phyloP scores from a whole-genome alignment of 257 asterid genomes.

The Gentiana dahurica region DNA sequence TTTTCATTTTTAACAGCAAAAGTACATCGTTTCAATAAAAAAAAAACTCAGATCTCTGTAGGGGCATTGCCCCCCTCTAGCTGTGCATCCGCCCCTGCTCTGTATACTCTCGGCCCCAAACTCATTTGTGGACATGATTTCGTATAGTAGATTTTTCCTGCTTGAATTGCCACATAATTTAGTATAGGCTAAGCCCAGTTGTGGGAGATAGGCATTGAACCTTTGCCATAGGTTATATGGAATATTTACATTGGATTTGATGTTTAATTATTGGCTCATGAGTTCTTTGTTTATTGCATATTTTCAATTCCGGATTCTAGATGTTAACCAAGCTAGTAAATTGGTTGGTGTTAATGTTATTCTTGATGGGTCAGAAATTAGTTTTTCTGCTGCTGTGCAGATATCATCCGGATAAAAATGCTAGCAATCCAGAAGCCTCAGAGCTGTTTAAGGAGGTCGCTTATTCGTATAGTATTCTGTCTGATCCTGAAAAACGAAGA shows the following conservation, averaged over 20 bases:
- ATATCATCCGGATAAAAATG: constrained; percentile 99
- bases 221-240: neutral
- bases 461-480: constrained; percentile 87
- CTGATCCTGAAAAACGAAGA: constrained; percentile 95
- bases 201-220: neutral
- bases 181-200: no score
- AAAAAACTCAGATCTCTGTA: no score
- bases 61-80: no score
- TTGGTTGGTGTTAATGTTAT: neutral
- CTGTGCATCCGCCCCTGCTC: no score
- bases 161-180: no score
- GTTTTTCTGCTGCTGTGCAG: constrained; percentile 28
- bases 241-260: neutral
- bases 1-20: no score
- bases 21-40: no score
- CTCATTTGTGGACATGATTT: no score
- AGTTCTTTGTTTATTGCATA: neutral
- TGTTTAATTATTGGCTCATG: neutral
- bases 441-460: constrained; percentile 99
- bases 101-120: no score
- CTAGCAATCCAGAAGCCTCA: constrained; percentile 95
- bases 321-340: neutral
- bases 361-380: neutral
- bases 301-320: neutral
- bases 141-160: no score